Percentiles rank a stretch among this genome's conserved stretches.
Conservation (phyloP, 345 rosid genomes). For the Cochlearia excelsa region DNA sequence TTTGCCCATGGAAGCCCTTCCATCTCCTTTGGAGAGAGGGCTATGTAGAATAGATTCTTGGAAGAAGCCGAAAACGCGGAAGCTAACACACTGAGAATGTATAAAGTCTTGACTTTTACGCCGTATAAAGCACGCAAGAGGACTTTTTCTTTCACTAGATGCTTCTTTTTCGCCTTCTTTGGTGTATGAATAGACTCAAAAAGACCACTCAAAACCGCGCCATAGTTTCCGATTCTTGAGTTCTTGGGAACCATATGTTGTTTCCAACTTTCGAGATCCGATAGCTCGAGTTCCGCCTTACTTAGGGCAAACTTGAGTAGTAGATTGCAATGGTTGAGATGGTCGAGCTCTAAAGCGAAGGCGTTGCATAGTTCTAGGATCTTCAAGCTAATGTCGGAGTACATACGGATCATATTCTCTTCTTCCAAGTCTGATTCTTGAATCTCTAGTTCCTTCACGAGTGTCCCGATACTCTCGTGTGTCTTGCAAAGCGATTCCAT, state of each 20-base stretch:
- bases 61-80: slow-evolving; percentile 68
- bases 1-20: slow-evolving; percentile 53
- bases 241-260: slow-evolving; percentile 54
- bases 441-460: slow-evolving; percentile 62
- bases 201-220: slow-evolving; percentile 46
- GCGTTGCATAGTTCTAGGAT: slow-evolving; percentile 69
- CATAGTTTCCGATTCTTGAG: slow-evolving; percentile 54
- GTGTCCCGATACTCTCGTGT: slow-evolving; percentile 50
- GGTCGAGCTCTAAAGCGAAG: slow-evolving; percentile 62
- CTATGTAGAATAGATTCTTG: slow-evolving; percentile 44
- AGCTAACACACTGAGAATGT: slow-evolving; percentile 57
- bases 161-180: slow-evolving; percentile 56
- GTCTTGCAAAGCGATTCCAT: slow-evolving; percentile 69
- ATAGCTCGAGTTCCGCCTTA: slow-evolving; percentile 47
- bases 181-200: slow-evolving; percentile 38
- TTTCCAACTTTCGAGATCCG: slow-evolving; percentile 59
- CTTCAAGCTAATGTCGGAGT: slow-evolving; percentile 71
- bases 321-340: slow-evolving; percentile 70
- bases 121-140: slow-evolving; percentile 79
- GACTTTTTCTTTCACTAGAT: slow-evolving; percentile 60
- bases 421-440: slow-evolving; percentile 74
- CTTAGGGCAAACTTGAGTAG: slow-evolving; percentile 61
- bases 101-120: slow-evolving; percentile 64
- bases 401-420: slow-evolving; percentile 57
- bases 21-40: slow-evolving; percentile 35